These are phyloP conservation scores for Lobosporangium transversale DNA, from an alignment of 192 early-diverging fungal genomes.

Conservation along the genomic window DNA sequence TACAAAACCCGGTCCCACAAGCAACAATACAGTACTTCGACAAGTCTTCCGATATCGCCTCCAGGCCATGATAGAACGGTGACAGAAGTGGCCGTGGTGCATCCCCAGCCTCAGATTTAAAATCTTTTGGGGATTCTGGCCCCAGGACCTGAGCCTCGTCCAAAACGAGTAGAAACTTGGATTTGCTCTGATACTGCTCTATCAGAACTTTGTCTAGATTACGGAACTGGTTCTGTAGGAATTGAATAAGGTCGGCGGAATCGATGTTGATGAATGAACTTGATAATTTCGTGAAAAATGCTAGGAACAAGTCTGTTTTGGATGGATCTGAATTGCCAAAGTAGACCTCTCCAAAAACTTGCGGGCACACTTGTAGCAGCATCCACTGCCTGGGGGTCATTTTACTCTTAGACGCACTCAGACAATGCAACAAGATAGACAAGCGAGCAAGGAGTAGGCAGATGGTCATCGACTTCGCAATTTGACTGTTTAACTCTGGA, in stretches of 20 bases:
- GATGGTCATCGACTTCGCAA: slow-evolving; percentile 5
- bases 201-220: background rate
- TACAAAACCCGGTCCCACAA: background rate
- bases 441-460: slow-evolving; percentile 16
- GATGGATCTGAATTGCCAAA: background rate
- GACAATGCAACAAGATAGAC: slow-evolving; percentile 5
- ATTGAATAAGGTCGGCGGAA: background rate
- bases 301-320: no score
- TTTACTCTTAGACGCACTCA: background rate
- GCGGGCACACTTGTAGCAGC: no score
- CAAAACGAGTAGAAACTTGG: slow-evolving; percentile 3
- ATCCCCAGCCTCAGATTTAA: background rate
- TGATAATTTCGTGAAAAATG: background rate
- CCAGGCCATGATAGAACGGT: slow-evolving; percentile 2
- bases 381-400: no score
- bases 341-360: background rate
- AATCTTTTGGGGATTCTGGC: background rate
- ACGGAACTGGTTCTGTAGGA: background rate
- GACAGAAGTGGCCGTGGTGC: background rate
- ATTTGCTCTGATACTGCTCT: background rate
- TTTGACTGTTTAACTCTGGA: background rate
- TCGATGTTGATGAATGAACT: background rate
- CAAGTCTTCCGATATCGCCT: background rate
- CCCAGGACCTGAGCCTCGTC: background rate
- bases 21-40: background rate